These are phyloP conservation scores for Cyclotella sp. DNA, from an alignment of 108 stramenopile genomes.

Conservation along the genomic window DNA sequence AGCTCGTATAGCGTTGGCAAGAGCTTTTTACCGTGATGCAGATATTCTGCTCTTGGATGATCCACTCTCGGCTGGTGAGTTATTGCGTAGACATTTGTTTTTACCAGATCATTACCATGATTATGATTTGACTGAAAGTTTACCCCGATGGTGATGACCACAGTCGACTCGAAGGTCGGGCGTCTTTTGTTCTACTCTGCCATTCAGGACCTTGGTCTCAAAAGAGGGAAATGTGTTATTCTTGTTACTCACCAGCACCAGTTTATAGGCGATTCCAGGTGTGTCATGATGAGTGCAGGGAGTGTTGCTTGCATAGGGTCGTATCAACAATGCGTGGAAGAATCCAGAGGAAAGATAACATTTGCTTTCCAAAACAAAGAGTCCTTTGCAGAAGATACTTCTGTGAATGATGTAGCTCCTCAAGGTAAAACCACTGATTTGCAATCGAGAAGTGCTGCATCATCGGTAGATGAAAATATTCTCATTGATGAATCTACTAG, in stretches of 20 bases:
- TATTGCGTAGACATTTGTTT: conserved; percentile 2
- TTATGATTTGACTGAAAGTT: too few species aligned
- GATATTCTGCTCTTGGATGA: conserved; percentile 91
- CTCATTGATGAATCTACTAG: conserved; percentile 5
- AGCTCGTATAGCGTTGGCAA: conserved; percentile 85
- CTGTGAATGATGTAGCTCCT: conserved; percentile 8
- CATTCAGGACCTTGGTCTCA: conserved; percentile 62
- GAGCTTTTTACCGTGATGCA: conserved; percentile 75
- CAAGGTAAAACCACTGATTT: conserved; percentile 1
- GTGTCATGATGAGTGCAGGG: conserved; percentile 82
- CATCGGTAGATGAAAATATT: conserved; percentile 3
- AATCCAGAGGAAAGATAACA: conserved; percentile 55
- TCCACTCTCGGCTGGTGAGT: conserved; percentile 82
- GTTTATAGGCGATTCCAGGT: conserved; percentile 67
- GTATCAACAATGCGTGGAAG: conserved; percentile 70
- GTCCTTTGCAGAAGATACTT: conserved; percentile 18
- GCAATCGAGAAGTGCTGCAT: background rate
- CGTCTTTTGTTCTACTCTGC: conserved; percentile 84
- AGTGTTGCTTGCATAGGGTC: conserved; percentile 67
- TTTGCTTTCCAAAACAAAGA: conserved; percentile 43
- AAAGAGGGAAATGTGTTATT: conserved; percentile 74
- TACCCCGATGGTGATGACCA: too few species aligned
- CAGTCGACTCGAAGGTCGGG: conserved; percentile 89
- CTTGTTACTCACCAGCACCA: conserved; percentile 96
- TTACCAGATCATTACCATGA: too few species aligned